Conservation (phyloP, 169 alveolate genomes). For the Plasmodium yoelii region DNA sequence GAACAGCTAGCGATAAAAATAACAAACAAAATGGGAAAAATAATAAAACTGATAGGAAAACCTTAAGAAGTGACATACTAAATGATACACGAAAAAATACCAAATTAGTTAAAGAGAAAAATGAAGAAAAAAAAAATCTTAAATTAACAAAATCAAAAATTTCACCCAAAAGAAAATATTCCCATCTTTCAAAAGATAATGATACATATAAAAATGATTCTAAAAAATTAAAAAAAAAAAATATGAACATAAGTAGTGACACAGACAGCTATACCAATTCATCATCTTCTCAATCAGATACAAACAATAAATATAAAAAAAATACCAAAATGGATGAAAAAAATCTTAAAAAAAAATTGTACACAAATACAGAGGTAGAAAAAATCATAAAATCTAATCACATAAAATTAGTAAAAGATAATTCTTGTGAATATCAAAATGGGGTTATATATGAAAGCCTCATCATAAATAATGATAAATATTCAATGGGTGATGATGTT, state of each 20-base stretch:
- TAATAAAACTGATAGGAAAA: too few relatives aligned
- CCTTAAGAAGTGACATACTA: too few relatives aligned
- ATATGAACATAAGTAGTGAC: not conserved
- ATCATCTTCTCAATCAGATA: not conserved
- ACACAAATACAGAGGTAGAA: conserved; percentile 7
- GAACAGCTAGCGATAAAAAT: too few relatives aligned
- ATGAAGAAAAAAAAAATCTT: too few relatives aligned
- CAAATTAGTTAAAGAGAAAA: too few relatives aligned
- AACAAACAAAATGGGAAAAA: too few relatives aligned
- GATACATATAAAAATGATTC: too few relatives aligned
- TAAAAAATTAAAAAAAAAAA: not conserved
- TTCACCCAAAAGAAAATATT: too few relatives aligned
- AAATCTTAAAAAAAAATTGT: not conserved
- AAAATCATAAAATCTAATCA: not conserved
- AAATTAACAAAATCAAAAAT: too few relatives aligned
- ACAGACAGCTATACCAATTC: not conserved
- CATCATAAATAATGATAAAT: conserved; percentile 14
- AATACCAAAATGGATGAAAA: not conserved
- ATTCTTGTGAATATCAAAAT: conserved; percentile 52
- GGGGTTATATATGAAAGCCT: conserved; percentile 54
- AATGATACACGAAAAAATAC: too few relatives aligned
- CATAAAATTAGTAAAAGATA: conserved; percentile 2
- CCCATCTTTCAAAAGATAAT: too few relatives aligned
- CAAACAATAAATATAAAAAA: not conserved
- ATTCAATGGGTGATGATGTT: conserved; percentile 36